Base-by-base conservation (phyloP, 805 yeast species). In the Yamadazyma ubonensis region DNA sequence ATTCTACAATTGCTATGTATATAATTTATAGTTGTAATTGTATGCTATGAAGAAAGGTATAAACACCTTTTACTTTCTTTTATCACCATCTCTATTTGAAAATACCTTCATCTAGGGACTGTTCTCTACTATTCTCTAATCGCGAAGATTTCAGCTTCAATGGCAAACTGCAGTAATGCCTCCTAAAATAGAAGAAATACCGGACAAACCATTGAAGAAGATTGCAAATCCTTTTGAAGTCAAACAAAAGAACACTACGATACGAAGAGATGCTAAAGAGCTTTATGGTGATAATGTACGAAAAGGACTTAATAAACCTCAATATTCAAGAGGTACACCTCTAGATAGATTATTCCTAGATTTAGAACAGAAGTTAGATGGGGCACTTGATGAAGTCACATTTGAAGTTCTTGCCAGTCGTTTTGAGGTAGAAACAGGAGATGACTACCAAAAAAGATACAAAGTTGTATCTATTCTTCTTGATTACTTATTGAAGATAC, bases 201-300 rank as follows among this genome's bases (percentile, higher is more conserved):
- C 29, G 17, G 30, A 7, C 5, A 19, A 36, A 16, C 25, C 41
- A 29, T 18, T 5, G 21, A 27, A 5, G 17, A 49, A 40, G 44
- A 62, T n/a, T n/a, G n/a, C 64, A 42, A 64, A 66, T 38, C 71
- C 72, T 5, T 66, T 66, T 45, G 55, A 50, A 4, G 44, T 42
- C 1, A 40, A 37, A 25, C 26, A 33, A 19, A 47, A 44, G 25
- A 58, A 57, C 42, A 51, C 50, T 36, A 64, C 71, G 1, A 53
- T 68, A 7, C 48, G 51, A 38, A 46, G 71, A 36, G 52, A 55
- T 19, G 50, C 60, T 1, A 54, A 58, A 25, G 68, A 65, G 15
- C 57, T 64, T 1, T 65, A 67, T 42, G 36, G 40, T 4, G 42
- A 38, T 5, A 59, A 58, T 1, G 34, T 36, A 28, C 45, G 59